These are phyloP conservation scores for Citrus trifoliata DNA, from an alignment of 345 rosid genomes.

Conservation along the genomic window DNA sequence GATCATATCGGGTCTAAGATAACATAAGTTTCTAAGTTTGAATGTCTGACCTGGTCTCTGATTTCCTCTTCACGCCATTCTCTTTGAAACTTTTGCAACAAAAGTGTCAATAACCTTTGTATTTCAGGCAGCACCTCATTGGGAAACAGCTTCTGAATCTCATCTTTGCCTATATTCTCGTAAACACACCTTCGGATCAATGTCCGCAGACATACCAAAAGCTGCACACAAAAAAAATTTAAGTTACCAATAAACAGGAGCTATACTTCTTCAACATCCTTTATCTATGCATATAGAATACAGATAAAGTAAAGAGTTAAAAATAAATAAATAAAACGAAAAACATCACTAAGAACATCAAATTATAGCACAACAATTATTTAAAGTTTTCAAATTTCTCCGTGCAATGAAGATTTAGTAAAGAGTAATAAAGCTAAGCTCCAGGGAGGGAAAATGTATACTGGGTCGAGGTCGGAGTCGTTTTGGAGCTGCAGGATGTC, in stretches of 20 bases:
- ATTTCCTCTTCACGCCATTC: slow-evolving; percentile 56
- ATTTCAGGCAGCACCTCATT: slow-evolving; percentile 57
- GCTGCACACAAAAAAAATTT: slow-evolving; percentile 28
- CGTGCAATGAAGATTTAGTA: background rate
- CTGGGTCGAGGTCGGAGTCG: slow-evolving; percentile 69
- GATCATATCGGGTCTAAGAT: background rate
- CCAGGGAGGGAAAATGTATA: slow-evolving; percentile 7
- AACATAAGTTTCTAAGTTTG: background rate
- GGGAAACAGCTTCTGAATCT: slow-evolving; percentile 54
- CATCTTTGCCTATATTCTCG: slow-evolving; percentile 47
- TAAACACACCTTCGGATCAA: slow-evolving; percentile 54
- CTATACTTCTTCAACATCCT: background rate
- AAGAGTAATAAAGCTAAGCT: background rate
- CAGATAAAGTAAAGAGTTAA: background rate
- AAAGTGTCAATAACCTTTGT: slow-evolving; percentile 48
- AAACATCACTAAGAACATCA: background rate
- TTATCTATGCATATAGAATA: background rate
- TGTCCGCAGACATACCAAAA: slow-evolving; percentile 58
- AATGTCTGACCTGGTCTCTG: slow-evolving; percentile 43
- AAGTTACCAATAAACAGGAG: background rate
- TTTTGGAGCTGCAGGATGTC: slow-evolving; percentile 54
- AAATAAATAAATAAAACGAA: too few relatives aligned
- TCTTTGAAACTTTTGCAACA: slow-evolving; percentile 57
- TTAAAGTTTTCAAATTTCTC: background rate
- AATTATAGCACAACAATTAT: background rate